Conservation (phyloP, 352 stramenopile species). For the Pythium grandisporangium region DNA sequence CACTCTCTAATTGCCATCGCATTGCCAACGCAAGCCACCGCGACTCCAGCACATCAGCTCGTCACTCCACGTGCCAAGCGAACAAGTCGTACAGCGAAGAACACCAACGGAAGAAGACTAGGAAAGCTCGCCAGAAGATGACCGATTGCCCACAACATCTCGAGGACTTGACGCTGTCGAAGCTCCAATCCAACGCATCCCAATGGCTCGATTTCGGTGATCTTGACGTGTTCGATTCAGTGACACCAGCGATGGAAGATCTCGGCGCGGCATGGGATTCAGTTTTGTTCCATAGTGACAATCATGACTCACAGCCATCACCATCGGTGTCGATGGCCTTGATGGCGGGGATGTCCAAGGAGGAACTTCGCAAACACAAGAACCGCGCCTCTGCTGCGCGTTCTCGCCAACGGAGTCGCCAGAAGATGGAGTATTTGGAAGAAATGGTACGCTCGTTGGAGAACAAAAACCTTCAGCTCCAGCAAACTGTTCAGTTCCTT, state of each 20-base stretch:
- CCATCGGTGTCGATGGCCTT: constrained; percentile 1
- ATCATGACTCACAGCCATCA: not conserved
- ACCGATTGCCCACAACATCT: not conserved
- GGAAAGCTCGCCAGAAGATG: too few species aligned
- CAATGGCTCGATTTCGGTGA: not conserved
- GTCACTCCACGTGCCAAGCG: too few species aligned
- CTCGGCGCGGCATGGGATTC: not conserved
- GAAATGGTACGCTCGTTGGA: not conserved
- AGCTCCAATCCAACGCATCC: not conserved
- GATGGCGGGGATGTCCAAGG: constrained; percentile 4
- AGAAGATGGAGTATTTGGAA: constrained; percentile 8
- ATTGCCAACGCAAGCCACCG: not conserved
- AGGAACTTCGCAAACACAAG: constrained; percentile 12
- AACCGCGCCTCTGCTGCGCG: constrained; percentile 12
- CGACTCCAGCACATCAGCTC: not conserved
- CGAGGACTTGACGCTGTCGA: not conserved
- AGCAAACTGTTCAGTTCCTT: constrained; percentile 2
- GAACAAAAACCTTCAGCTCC: constrained; percentile 4
- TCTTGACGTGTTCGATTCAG: not conserved
- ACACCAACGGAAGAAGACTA: too few species aligned
- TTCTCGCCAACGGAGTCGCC: constrained; percentile 6
- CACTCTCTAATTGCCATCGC: too few species aligned
- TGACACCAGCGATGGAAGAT: too few species aligned
- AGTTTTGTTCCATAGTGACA: not conserved
- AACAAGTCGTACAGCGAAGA: too few species aligned